Evolutionary conservation across 768 basidiomycete genomes (phyloP), one percentile per base, ranked within the genome.

Genomic region (Serendipita sp.): DNA sequence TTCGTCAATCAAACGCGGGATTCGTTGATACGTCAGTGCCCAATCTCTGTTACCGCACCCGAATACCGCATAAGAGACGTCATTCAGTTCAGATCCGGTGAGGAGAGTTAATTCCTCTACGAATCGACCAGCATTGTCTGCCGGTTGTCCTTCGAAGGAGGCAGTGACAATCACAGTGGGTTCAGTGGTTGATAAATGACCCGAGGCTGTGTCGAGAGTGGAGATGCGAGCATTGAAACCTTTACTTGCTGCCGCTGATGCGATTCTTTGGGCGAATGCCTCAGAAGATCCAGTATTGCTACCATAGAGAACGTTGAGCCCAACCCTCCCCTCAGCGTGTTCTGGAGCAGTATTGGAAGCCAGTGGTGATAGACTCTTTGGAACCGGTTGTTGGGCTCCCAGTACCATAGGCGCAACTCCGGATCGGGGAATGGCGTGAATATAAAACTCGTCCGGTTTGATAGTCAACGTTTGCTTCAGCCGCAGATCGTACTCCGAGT

Each of bases 281-380:
- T 80, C 77, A 24, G 74, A 78, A 0, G 77, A 76, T 9, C 78
- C 79, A 4, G 77, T 74, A 69, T 80, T 80, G 33, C 76, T 77
- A 1, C 78, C 76, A 66, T 76, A 78, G 30, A 75, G 67, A 20
- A 77, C 69, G 60, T 75, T 75, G 61, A 78, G 34, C 41, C 72
- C 72, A 42, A 70, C 64, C 60, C 66, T 70, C 3, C 43, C 48
- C 48, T 61, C 42, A 58, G 26, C 24, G 11, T 33, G 17, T n/a
- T 58, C 53, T 22, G 17, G 9, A n/a, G n/a, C 53, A 58, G 24
- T 3, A n/a, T 22, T 11, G 53, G 53, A 22, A 22, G 17, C 53
- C 2, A 9, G 22, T 20, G 26, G n/a, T n/a, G 45, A n/a, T 48
- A 28, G 45, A n/a, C 17, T 22, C 11, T 31, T 33, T 58, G n/a